phyloP scores from a whole-genome alignment of 1,139 yeast genomes.

The Hansenula sp. region DNA sequence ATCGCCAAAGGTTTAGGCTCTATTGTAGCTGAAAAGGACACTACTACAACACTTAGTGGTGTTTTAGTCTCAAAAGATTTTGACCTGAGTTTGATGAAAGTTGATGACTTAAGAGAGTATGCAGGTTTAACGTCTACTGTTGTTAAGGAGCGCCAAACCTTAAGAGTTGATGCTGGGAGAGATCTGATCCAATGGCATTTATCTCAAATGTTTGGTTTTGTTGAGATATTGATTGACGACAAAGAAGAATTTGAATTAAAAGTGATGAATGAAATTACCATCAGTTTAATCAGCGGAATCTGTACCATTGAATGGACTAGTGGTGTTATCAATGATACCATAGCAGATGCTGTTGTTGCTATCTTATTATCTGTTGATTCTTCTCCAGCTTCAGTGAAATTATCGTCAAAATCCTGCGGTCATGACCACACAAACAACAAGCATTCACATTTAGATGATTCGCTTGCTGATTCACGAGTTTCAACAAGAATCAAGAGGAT shows the following conservation, averaged over 20 bases:
- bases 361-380: constrained; percentile 89
- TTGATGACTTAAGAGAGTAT: constrained; percentile 84
- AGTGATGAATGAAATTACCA: constrained; percentile 47
- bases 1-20: constrained; percentile 83
- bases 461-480: constrained; percentile 32
- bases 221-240: constrained; percentile 62
- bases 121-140: constrained; percentile 85
- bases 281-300: constrained; percentile 47
- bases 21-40: constrained; percentile 51
- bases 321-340: constrained; percentile 83
- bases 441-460: constrained; percentile 20
- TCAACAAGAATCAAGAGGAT: constrained; percentile 61
- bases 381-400: constrained; percentile 89
- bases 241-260: constrained; percentile 39
- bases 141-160: constrained; percentile 74
- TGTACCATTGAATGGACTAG: constrained; percentile 88
- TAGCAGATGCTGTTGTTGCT: constrained; percentile 93
- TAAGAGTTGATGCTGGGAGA: constrained; percentile 76
- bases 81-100: constrained; percentile 75
- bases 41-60: constrained; percentile 58
- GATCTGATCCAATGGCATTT: constrained; percentile 85
- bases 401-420: constrained; percentile 59
- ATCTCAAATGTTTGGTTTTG: constrained; percentile 91
- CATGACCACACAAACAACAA: constrained; percentile 34
- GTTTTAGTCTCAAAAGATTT: constrained; percentile 90